These are phyloP conservation scores for Thraustotheca clavata DNA, from an alignment of 352 stramenopile species.

Conservation along the genomic window DNA sequence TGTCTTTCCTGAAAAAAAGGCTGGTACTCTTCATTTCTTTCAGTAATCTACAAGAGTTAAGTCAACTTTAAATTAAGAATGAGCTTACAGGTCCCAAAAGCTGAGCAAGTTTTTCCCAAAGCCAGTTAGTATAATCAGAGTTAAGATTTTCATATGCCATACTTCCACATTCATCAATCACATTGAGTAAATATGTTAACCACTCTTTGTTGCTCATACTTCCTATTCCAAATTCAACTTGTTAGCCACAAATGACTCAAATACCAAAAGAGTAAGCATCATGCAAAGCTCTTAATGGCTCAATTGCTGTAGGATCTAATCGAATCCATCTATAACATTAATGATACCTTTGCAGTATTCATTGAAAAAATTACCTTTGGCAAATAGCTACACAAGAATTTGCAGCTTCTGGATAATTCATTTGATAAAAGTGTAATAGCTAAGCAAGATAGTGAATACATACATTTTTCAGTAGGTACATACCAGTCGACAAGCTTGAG, in stretches of 20 bases:
- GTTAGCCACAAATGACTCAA: slow-evolving; percentile 29
- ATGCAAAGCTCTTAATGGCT: background rate
- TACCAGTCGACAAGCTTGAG: slow-evolving; percentile 65
- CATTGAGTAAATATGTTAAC: slow-evolving; percentile 32
- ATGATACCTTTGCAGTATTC: slow-evolving; percentile 26
- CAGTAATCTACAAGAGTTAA: slow-evolving; percentile 10
- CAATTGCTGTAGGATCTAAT: slow-evolving; percentile 2
- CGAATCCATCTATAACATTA: slow-evolving; percentile 34
- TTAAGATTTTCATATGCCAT: slow-evolving; percentile 40
- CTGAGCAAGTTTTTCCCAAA: slow-evolving; percentile 54
- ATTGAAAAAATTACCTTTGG: slow-evolving; percentile 2
- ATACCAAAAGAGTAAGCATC: slow-evolving; percentile 3
- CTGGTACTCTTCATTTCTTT: too few relatives aligned
- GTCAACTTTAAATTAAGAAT: background rate
- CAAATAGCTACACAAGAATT: slow-evolving; percentile 24
- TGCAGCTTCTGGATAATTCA: slow-evolving; percentile 26
- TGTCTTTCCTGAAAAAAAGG: too few relatives aligned
- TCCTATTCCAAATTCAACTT: slow-evolving; percentile 23
- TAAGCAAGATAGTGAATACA: background rate
- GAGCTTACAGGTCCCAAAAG: slow-evolving; percentile 33
- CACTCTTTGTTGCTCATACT: slow-evolving; percentile 31
- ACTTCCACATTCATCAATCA: slow-evolving; percentile 47
- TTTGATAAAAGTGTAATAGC: slow-evolving; percentile 22
- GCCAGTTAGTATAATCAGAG: slow-evolving; percentile 25
- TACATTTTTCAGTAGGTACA: slow-evolving; percentile 2